phyloP scores from a whole-genome alignment of 169 alveolate genomes.

The Eimeria mitis region DNA sequence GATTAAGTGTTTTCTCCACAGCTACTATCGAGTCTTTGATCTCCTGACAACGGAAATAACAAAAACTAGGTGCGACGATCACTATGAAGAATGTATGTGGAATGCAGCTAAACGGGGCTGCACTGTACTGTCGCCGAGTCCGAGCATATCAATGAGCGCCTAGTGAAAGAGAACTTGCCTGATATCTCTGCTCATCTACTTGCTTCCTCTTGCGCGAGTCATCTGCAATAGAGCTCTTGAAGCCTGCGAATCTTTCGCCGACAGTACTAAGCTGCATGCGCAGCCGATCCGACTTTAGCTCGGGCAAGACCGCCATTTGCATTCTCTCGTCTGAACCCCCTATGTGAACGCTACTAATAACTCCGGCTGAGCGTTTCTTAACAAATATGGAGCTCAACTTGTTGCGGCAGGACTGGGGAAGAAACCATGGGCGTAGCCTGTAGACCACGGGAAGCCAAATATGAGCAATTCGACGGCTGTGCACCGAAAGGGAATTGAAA shows the following conservation, averaged over 20 bases:
- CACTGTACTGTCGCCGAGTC: neutral
- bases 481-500: neutral
- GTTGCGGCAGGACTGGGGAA: neutral
- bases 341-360: neutral
- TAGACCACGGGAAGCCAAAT: neutral
- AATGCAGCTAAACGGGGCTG: neutral
- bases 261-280: slow-evolving; percentile 82
- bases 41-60: slow-evolving; percentile 56
- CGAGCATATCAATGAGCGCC: neutral
- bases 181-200: slow-evolving; percentile 79
- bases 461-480: neutral
- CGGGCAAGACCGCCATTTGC: slow-evolving; percentile 48
- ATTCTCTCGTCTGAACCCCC: neutral
- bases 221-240: slow-evolving; percentile 79
- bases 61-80: neutral
- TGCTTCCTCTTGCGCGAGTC: slow-evolving; percentile 71
- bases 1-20: slow-evolving; percentile 79
- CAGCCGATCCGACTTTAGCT: slow-evolving; percentile 80
- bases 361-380: neutral
- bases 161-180: slow-evolving; percentile 11
- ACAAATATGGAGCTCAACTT: neutral
- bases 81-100: neutral
- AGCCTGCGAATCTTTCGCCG: slow-evolving; percentile 82
- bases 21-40: slow-evolving; percentile 67
- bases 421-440: neutral